Conservation (phyloP, 1,284 basidiomycete species). For the Leccinum huronense region DNA sequence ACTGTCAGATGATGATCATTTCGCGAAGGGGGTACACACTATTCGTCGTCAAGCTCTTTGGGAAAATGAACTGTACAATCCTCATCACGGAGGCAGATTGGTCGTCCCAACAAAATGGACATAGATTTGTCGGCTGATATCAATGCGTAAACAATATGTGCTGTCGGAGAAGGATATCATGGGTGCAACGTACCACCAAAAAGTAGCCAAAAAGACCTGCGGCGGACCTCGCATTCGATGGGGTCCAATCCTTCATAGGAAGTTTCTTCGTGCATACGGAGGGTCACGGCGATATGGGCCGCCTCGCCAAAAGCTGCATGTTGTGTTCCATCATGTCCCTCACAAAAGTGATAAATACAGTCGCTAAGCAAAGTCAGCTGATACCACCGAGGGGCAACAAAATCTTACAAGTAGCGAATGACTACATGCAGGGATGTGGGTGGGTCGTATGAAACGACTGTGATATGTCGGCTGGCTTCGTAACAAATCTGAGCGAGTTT, state of each 20-base stretch:
- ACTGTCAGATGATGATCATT: constrained; percentile 36
- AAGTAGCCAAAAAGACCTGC: constrained; percentile 81
- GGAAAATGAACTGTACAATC: constrained; percentile 86
- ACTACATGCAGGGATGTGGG: constrained; percentile 79
- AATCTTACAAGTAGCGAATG: constrained; percentile 76
- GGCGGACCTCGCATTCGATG: constrained; percentile 79
- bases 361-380: constrained; percentile 47
- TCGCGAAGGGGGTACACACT: constrained; percentile 50
- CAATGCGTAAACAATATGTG: neutral
- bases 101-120: constrained; percentile 76
- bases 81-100: constrained; percentile 80
- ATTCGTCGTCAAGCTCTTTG: constrained; percentile 81
- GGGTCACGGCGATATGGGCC: constrained; percentile 74
- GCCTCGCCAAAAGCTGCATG: constrained; percentile 83
- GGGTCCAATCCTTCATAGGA: constrained; percentile 78
- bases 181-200: constrained; percentile 62
- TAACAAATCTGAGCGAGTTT: constrained; percentile 76
- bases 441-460: constrained; percentile 76
- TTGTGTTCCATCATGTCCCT: constrained; percentile 83
- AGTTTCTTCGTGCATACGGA: constrained; percentile 80
- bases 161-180: constrained; percentile 7
- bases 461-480: constrained; percentile 77
- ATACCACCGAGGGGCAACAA: constrained; percentile 12
- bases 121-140: constrained; percentile 80
- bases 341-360: constrained; percentile 80